Percentiles rank a stretch among this genome's conserved stretches.
Evolutionary conservation across 129 eudicot genomes (phyloP).

Genomic region (Flaveria linearis): DNA sequence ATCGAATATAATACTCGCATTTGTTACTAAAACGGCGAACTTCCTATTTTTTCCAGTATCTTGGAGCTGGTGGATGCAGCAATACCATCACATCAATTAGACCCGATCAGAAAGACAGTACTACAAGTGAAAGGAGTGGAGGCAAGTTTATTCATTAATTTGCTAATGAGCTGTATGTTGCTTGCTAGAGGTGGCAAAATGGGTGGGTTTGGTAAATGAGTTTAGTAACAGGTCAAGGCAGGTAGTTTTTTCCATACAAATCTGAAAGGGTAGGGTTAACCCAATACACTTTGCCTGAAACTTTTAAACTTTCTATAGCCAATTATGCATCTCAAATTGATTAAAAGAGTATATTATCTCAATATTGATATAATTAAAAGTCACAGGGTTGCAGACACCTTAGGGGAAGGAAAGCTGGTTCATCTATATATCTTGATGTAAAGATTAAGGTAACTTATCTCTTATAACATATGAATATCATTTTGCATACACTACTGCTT

Average conservation of each 20-base stretch:
- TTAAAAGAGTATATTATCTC: background rate
- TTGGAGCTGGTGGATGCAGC: constrained; percentile 99
- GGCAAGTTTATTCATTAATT: constrained; percentile 47
- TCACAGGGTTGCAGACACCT: constrained; percentile 80
- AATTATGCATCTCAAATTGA: background rate
- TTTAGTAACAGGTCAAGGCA: background rate
- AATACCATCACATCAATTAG: constrained; percentile 61
- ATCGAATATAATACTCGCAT: background rate
- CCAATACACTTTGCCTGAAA: background rate
- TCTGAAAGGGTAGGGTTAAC: background rate
- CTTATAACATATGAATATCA: background rate
- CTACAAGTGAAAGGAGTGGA: constrained; percentile 74
- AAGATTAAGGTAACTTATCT: constrained; percentile 68
- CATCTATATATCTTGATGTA: constrained; percentile 82
- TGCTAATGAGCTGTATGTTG: background rate
- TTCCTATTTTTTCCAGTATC: constrained; percentile 42
- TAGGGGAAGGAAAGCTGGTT: constrained; percentile 98
- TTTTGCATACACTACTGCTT: constrained; percentile 4
- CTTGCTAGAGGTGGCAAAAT: background rate
- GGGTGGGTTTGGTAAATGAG: no score
- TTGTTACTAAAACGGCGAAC: background rate
- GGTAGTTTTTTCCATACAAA: background rate
- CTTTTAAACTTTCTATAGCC: background rate
- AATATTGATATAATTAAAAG: background rate
- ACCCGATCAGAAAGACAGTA: constrained; percentile 68